Conservation (phyloP, 805 yeast genomes). For the Martiniozyma abietophila region DNA sequence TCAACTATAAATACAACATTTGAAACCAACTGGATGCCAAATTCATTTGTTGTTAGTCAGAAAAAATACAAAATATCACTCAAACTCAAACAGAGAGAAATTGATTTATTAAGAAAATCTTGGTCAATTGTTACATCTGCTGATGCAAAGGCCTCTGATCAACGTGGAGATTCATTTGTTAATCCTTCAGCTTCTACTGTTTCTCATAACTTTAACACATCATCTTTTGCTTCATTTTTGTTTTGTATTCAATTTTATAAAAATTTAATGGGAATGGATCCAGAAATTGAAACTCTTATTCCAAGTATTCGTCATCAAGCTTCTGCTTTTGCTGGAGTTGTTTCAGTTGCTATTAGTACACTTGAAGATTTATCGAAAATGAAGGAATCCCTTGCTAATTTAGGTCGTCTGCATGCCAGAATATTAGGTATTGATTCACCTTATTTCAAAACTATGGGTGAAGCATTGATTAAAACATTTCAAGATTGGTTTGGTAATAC, state of each 20-base stretch:
- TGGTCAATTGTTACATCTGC: conserved; percentile 33
- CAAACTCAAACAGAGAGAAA: conserved; percentile 28
- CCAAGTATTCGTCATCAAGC: conserved; percentile 78
- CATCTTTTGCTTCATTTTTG: conserved; percentile 43
- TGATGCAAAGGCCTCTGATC: conserved; percentile 9
- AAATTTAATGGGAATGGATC: conserved; percentile 53
- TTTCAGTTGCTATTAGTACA: conserved; percentile 56
- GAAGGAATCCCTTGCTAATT: conserved; percentile 48
- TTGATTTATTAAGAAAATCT: conserved; percentile 35
- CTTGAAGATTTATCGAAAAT: conserved; percentile 49
- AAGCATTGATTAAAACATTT: conserved; percentile 58
- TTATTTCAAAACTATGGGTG: conserved; percentile 65
- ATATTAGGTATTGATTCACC: conserved; percentile 64
- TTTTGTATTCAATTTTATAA: conserved; percentile 73
- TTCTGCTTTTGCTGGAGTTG: conserved; percentile 67
- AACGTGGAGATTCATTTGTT: conserved; percentile 1
- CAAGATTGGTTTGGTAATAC: conserved; percentile 44
- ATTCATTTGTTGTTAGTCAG: conserved; percentile 22
- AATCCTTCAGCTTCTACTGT: too few species aligned
- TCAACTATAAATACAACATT: conserved; percentile 21
- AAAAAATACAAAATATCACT: conserved; percentile 18
- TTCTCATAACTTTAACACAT: conserved; percentile 16
- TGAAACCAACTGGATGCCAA: conserved; percentile 28
- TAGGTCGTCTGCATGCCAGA: conserved; percentile 71
- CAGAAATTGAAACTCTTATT: conserved; percentile 51